phyloP scores from a whole-genome alignment of 306 rosid genomes.

The Gastrolobium bilobum region DNA sequence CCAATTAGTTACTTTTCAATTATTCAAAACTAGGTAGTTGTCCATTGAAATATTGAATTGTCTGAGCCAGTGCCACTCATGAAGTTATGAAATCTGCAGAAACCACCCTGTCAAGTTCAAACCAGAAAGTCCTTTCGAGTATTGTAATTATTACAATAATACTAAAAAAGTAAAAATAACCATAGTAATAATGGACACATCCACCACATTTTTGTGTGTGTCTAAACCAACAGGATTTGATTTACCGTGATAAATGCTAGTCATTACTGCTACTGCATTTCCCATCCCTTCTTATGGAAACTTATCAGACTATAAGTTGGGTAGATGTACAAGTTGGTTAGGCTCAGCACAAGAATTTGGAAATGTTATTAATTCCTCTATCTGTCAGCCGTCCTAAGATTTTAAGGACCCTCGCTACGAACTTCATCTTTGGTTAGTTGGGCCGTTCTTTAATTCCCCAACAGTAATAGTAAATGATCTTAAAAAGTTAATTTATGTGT shows the following conservation, averaged over 20 bases:
- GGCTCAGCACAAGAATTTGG: conserved; percentile 12
- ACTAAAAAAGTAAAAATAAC: neutral
- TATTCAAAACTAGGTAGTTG: neutral
- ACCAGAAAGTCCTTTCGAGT: neutral
- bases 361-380: conserved; percentile 43
- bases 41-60: neutral
- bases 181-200: neutral
- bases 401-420: conserved; percentile 28
- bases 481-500: neutral
- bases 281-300: conserved; percentile 30
- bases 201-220: neutral
- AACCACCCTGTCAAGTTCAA: conserved; percentile 4
- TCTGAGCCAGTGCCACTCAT: neutral
- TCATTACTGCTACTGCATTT: conserved; percentile 14
- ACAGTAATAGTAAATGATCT: conserved; percentile 41
- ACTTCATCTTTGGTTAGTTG: conserved; percentile 45
- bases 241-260: conserved; percentile 7
- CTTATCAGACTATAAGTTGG: neutral
- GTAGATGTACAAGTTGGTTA: conserved; percentile 19
- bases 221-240: neutral
- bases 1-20: neutral
- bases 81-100: neutral
- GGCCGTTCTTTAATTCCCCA: conserved; percentile 45
- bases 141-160: neutral
- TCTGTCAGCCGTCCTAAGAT: conserved; percentile 40